Percentiles rank a stretch among this genome's conserved stretches.
phyloP scores from a whole-genome alignment of 768 basidiomycete genomes.

The Tremella fuciformis region DNA sequence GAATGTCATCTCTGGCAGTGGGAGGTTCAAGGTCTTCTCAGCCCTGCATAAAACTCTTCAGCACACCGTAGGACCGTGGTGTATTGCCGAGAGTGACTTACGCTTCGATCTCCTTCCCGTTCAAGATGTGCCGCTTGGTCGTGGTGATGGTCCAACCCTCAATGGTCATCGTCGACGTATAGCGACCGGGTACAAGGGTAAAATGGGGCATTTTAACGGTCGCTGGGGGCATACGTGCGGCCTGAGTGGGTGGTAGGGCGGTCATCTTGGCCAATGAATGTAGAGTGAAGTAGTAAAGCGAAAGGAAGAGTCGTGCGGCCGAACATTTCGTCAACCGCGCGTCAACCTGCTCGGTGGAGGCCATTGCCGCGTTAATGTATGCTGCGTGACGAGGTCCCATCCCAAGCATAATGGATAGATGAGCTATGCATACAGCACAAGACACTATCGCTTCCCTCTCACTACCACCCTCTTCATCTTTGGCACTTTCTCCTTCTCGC shows the following conservation, averaged over 20 bases:
- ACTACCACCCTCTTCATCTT: slow-evolving; percentile 52
- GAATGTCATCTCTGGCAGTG: slow-evolving; percentile 96
- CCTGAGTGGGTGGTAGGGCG: too few species aligned
- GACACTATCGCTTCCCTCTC: slow-evolving; percentile 45
- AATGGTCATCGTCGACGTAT: slow-evolving; percentile 21
- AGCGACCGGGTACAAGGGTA: background rate
- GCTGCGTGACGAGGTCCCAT: too few species aligned
- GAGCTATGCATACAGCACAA: background rate
- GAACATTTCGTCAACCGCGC: too few species aligned
- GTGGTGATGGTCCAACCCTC: slow-evolving; percentile 48
- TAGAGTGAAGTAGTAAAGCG: too few species aligned
- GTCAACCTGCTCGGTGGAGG: too few species aligned
- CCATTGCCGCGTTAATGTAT: background rate
- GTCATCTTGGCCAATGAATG: too few species aligned
- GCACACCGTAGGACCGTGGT: slow-evolving; percentile 4
- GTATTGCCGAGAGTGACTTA: slow-evolving; percentile 22
- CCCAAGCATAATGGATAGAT: background rate
- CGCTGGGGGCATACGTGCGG: slow-evolving; percentile 1
- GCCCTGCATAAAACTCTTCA: slow-evolving; percentile 32
- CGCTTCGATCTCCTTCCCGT: slow-evolving; percentile 67
- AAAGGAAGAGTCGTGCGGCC: too few species aligned
- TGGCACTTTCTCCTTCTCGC: slow-evolving; percentile 32
- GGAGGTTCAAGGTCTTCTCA: slow-evolving; percentile 59
- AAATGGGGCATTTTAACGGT: background rate
- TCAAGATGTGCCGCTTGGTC: slow-evolving; percentile 51